These are phyloP conservation scores for Leccinum obscurum DNA, from an alignment of 768 basidiomycete genomes.

Conservation along the genomic window DNA sequence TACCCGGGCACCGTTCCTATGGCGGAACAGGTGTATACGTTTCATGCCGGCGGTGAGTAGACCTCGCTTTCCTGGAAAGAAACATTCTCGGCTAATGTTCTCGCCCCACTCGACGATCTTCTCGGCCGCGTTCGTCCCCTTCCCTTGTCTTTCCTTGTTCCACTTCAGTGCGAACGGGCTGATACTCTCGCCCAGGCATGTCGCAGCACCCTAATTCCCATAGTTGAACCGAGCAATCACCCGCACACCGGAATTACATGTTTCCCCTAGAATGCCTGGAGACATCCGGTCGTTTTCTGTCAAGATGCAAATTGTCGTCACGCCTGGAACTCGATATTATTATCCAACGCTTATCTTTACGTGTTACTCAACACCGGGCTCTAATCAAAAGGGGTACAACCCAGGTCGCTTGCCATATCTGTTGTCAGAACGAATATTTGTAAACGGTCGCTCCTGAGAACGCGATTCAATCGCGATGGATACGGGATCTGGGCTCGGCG, in stretches of 20 bases:
- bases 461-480: slow-evolving; percentile 12
- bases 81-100: background rate
- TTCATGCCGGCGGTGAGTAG: no score
- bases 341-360: slow-evolving; percentile 3
- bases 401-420: slow-evolving; percentile 13
- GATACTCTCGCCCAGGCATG: background rate
- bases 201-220: background rate
- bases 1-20: no score
- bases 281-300: background rate
- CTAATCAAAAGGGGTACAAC: background rate
- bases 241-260: background rate
- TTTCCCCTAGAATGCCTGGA: background rate
- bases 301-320: background rate
- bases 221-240: background rate
- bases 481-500: slow-evolving; percentile 11
- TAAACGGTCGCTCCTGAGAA: slow-evolving; percentile 2
- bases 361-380: background rate
- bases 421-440: background rate
- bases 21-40: no score
- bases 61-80: slow-evolving; percentile 3
- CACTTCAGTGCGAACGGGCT: slow-evolving; percentile 7
- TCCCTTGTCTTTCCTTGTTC: background rate
- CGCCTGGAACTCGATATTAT: slow-evolving; percentile 14
- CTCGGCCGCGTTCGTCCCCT: background rate
- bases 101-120: slow-evolving; percentile 8